phyloP scores from a whole-genome alignment of 441 rosid species.

The Omphalea diandra region DNA sequence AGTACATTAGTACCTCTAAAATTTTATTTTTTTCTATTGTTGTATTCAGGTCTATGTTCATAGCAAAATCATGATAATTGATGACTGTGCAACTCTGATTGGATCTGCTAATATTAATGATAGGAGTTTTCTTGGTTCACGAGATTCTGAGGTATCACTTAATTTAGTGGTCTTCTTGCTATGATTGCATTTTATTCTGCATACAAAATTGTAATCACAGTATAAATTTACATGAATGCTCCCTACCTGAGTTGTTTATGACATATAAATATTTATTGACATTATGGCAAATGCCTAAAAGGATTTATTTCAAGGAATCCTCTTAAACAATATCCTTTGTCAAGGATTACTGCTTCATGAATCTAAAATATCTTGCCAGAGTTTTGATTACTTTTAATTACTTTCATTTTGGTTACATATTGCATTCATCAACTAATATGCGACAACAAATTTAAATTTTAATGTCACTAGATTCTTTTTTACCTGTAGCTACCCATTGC shows the following conservation, averaged over 20 bases:
- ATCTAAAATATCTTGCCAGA: neutral
- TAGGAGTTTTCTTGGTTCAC: constrained; percentile 95
- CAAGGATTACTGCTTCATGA: neutral
- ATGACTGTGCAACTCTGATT: constrained; percentile 68
- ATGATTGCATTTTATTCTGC: neutral
- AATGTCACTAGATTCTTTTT: too few species aligned
- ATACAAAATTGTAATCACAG: neutral
- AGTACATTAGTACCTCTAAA: neutral
- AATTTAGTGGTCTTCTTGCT: constrained; percentile 8
- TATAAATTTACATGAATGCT: neutral
- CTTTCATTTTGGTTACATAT: neutral
- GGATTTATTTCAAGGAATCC: neutral
- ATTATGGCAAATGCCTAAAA: neutral
- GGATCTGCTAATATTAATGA: constrained; percentile 99
- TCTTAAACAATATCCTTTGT: neutral
- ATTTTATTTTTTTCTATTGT: constrained; percentile 1
- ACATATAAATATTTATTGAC: neutral
- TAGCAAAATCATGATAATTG: constrained; percentile 92
- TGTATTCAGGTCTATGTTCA: constrained; percentile 89
- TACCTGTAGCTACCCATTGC: too few species aligned
- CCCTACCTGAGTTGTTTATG: neutral
- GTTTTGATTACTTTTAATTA: neutral
- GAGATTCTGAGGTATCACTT: constrained; percentile 91
- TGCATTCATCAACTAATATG: neutral
- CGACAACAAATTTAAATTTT: neutral